These are phyloP conservation scores for Alternaria brassicae DNA, from an alignment of 2,329 filamentous ascomycete genomes.

Conservation along the genomic window DNA sequence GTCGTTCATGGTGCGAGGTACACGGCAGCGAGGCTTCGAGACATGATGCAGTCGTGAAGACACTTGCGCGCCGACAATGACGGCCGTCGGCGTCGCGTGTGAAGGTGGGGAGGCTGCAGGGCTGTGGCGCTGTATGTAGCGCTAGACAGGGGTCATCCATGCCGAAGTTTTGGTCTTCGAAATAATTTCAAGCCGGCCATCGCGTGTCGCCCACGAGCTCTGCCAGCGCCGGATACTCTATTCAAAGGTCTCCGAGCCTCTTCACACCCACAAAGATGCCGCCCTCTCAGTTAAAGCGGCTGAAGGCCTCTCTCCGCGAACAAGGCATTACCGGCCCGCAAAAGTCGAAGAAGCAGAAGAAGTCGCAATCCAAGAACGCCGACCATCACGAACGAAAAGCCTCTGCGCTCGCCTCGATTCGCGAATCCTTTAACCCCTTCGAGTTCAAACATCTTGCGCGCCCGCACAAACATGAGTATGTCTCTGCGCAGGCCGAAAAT, in stretches of 20 bases:
- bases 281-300: conserved; percentile 93
- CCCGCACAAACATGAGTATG: conserved; percentile 85
- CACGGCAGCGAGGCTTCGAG: background rate
- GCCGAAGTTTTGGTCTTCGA: conserved; percentile 29
- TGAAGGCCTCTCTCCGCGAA: conserved; percentile 88
- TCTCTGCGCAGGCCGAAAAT: conserved; percentile 65
- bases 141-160: conserved; percentile 21
- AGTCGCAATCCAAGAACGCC: conserved; percentile 71
- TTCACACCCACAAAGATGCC: conserved; percentile 67
- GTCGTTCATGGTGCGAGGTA: conserved; percentile 19
- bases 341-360: conserved; percentile 91
- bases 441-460: conserved; percentile 83
- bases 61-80: conserved; percentile 22
- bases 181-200: conserved; percentile 22
- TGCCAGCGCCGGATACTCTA: background rate
- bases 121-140: conserved; percentile 8
- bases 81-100: conserved; percentile 22
- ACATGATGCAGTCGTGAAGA: conserved; percentile 6
- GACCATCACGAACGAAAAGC: conserved; percentile 80
- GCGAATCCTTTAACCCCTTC: conserved; percentile 97
- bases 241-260: background rate
- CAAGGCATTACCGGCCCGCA: conserved; percentile 90
- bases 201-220: conserved; percentile 8
- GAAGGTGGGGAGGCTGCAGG: conserved; percentile 13
- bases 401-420: conserved; percentile 81